phyloP scores from a whole-genome alignment of 2,329 filamentous ascomycete genomes.

The Cylindrodendrum hubeiense region DNA sequence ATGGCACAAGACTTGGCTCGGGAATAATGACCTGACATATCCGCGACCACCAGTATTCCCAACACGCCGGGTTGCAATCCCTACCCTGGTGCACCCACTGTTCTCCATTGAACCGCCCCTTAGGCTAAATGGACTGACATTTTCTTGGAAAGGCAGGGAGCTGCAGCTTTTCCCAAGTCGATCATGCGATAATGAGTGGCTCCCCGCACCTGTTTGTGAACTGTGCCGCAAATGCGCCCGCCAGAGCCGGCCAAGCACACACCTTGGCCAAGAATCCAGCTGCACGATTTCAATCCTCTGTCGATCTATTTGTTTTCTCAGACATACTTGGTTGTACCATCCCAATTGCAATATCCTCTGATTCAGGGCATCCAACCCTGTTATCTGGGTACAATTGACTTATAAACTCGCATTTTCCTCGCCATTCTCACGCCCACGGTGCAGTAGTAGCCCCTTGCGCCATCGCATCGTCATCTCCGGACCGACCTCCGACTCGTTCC shows the following conservation, averaged over 20 bases:
- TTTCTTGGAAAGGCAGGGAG: background rate
- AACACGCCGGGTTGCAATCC: background rate
- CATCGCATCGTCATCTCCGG: background rate
- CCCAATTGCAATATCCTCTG: too few species aligned
- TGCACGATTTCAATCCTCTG: too few species aligned
- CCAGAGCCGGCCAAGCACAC: too few species aligned
- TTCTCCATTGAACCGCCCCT: background rate
- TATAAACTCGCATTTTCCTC: background rate
- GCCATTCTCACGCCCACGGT: background rate
- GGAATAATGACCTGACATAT: background rate
- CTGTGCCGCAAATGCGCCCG: too few species aligned
- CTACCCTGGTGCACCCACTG: background rate
- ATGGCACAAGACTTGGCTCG: background rate
- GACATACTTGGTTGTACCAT: too few species aligned
- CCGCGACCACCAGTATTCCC: background rate
- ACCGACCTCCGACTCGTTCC: background rate
- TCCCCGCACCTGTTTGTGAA: too few species aligned
- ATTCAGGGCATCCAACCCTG: too few species aligned
- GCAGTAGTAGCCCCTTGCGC: background rate
- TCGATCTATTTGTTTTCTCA: too few species aligned
- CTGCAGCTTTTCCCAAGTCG: too few species aligned
- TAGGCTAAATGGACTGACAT: background rate
- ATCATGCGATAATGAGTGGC: too few species aligned
- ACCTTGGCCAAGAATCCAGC: too few species aligned
- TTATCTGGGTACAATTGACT: too few species aligned